These are phyloP conservation scores for Calonectria honghensis DNA, from an alignment of 2,329 filamentous ascomycete species.

Conservation along the genomic window DNA sequence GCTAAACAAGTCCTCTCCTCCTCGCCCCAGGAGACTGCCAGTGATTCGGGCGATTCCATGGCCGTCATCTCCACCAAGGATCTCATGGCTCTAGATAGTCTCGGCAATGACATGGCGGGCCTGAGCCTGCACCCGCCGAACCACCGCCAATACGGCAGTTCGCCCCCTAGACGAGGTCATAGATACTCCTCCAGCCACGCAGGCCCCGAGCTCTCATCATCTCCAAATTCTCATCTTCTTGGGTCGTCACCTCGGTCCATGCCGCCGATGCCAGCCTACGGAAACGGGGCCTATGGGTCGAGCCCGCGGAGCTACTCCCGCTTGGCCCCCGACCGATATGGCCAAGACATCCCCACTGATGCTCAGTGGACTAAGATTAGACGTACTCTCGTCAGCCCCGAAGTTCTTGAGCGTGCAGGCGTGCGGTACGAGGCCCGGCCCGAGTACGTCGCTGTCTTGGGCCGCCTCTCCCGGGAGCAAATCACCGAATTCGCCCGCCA, in stretches of 20 bases:
- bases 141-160: conserved; percentile 60
- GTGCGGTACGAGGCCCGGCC: conserved; percentile 77
- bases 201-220: conserved; percentile 59
- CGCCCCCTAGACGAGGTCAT: conserved; percentile 56
- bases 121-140: conserved; percentile 62
- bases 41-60: conserved; percentile 60
- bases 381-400: conserved; percentile 73
- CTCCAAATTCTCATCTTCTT: conserved; percentile 56
- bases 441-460: conserved; percentile 77
- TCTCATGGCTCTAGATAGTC: conserved; percentile 68
- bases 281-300: conserved; percentile 55
- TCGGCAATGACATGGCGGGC: conserved; percentile 64
- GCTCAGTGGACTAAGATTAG: conserved; percentile 77
- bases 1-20: conserved; percentile 58
- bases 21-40: conserved; percentile 62
- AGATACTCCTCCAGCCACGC: conserved; percentile 60
- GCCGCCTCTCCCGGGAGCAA: conserved; percentile 70
- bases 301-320: conserved; percentile 59
- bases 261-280: conserved; percentile 58
- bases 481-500: conserved; percentile 71
- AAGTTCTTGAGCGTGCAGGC: conserved; percentile 73
- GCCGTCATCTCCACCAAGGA: conserved; percentile 74
- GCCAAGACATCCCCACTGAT: conserved; percentile 72
- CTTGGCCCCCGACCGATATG: conserved; percentile 74
- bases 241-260: conserved; percentile 64